These are phyloP conservation scores for Mrakiaceae sp. DNA, from an alignment of 1,284 basidiomycete genomes.

Conservation along the genomic window DNA sequence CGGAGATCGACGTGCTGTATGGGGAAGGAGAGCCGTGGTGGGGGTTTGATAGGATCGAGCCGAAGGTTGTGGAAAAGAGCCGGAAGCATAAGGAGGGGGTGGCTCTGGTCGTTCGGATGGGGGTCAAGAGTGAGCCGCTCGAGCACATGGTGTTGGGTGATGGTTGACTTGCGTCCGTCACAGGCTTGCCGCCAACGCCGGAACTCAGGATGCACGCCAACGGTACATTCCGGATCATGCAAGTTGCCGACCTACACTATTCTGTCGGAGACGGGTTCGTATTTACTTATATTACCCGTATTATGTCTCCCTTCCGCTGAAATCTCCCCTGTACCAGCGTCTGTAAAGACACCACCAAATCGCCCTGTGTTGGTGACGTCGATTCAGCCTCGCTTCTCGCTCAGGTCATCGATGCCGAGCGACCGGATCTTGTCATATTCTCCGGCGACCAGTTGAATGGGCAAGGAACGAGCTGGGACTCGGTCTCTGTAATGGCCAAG, in stretches of 20 bases:
- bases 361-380: conserved; percentile 50
- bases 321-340: neutral
- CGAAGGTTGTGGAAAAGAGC: conserved; percentile 16
- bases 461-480: conserved; percentile 77
- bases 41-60: conserved; percentile 60
- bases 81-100: conserved; percentile 29
- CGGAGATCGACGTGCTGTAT: conserved; percentile 75
- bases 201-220: conserved; percentile 67
- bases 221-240: conserved; percentile 77
- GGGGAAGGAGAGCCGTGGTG: conserved; percentile 68
- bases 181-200: conserved; percentile 55
- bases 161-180: neutral
- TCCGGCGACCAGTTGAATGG: conserved; percentile 72
- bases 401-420: conserved; percentile 62
- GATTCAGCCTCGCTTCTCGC: conserved; percentile 59
- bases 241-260: conserved; percentile 81
- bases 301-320: neutral
- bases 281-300: neutral
- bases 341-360: conserved; percentile 54
- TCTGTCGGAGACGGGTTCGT: conserved; percentile 53
- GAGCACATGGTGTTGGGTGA: neutral
- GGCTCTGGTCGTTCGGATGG: conserved; percentile 27
- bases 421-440: conserved; percentile 82
- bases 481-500: conserved; percentile 72
- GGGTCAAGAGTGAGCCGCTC: conserved; percentile 17